Base-by-base conservation (phyloP, 2,329 filamentous ascomycete genomes). In the Colletotrichum acutatum region DNA sequence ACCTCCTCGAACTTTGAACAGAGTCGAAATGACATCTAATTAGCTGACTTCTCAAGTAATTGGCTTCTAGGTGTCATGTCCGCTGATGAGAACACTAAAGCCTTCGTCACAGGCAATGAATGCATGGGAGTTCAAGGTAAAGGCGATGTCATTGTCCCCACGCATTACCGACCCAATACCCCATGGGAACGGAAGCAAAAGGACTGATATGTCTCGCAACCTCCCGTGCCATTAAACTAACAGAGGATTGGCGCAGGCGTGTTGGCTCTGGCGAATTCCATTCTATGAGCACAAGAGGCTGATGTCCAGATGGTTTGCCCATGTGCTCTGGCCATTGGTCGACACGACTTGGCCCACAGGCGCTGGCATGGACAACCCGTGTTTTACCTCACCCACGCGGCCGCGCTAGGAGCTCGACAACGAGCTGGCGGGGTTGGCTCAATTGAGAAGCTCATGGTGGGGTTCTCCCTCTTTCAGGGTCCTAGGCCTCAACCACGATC, bases 311-410 rank as follows among this genome's bases (percentile, higher is more conserved):
- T 74, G 72, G 54, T 58, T 76, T 74, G 65, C 64, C 75, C 83
- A 85, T 85, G 84, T 85, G 84, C 80, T 78, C 78, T 78, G 84
- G 80, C 77, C 78, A 85, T 85, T 85, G 84, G 84, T 75, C 80
- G 78, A 80, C 78, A 76, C 77, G 68, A 54, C 32, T 46, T 66
- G 66, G 46, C 49, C 72, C 75, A 74, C 71, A 42, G 52, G 49
- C 63, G 22, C 34, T 61, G 34, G 68, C 60, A 72, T 67, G 62
- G 68, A 57, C 68, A 66, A 56, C 24, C 52, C 61, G 57, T 66
- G n/a, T 72, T 67, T 24, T 24, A 63, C 57, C 56, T 66, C 62
- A 71, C 57, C 46, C 67, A 67, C 68, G 28, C 49, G 58, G 49
- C 37, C 37, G 34, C 63, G 34, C 58, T 49, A 49, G 28, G 42